phyloP scores from a whole-genome alignment of 495 filamentous ascomycete genomes.

The Aspergillus taichungensis region DNA sequence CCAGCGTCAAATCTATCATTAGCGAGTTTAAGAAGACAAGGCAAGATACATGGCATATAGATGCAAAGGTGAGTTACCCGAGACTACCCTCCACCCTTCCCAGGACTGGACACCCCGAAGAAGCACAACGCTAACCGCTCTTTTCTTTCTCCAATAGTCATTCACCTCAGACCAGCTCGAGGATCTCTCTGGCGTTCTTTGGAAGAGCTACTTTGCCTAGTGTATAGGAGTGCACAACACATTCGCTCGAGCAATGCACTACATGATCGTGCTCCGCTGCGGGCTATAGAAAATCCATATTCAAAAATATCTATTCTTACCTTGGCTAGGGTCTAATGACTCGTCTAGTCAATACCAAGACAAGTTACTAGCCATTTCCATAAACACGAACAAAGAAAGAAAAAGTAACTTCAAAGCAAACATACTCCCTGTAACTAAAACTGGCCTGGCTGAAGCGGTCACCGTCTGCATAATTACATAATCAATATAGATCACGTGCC shows the following conservation, averaged over 20 bases:
- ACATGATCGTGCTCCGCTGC: too few relatives aligned
- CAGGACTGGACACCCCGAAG: not conserved
- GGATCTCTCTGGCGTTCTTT: slow-evolving; percentile 90
- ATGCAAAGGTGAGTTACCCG: slow-evolving; percentile 73
- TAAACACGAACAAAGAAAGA: too few relatives aligned
- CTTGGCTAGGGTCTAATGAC: too few relatives aligned
- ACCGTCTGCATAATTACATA: not conserved
- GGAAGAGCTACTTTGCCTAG: slow-evolving; percentile 99
- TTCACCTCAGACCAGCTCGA: slow-evolving; percentile 89
- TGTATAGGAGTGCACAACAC: not conserved
- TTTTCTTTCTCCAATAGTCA: slow-evolving; percentile 49
- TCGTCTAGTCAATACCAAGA: too few relatives aligned
- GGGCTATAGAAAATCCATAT: too few relatives aligned
- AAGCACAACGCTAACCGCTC: slow-evolving; percentile 10
- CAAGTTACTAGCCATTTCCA: too few relatives aligned
- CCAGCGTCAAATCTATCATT: slow-evolving; percentile 91
- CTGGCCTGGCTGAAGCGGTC: too few relatives aligned
- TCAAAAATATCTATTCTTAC: too few relatives aligned
- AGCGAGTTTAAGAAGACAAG: slow-evolving; percentile 99
- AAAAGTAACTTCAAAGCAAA: too few relatives aligned
- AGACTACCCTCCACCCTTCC: too few relatives aligned
- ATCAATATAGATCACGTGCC: slow-evolving; percentile 7
- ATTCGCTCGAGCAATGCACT: too few relatives aligned
- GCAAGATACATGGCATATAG: slow-evolving; percentile 97
- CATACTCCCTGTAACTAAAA: too few relatives aligned